Evolutionary conservation across 441 rosid species (phyloP).

Genomic region (Euphorbia schlechtendalii): DNA sequence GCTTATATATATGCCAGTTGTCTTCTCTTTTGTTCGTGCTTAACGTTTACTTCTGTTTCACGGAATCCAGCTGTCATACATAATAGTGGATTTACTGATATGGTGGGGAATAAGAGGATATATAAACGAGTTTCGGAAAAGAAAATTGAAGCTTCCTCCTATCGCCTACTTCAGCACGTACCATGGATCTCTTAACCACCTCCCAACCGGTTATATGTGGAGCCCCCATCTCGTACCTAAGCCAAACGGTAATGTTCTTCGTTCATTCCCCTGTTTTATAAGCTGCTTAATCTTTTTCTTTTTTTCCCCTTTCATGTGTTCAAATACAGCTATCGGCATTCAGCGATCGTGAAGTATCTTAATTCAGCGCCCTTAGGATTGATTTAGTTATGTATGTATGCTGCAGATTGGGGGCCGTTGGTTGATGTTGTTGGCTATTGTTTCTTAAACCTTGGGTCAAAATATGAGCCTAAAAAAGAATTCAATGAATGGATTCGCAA

Average conservation of each 20-base stretch:
- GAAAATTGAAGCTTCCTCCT: slow-evolving; percentile 74
- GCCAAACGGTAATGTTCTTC: slow-evolving; percentile 76
- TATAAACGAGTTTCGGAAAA: slow-evolving; percentile 88
- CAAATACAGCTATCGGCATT: too few relatives aligned
- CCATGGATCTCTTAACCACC: slow-evolving; percentile 87
- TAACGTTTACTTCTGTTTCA: too few relatives aligned
- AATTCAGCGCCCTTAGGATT: too few relatives aligned
- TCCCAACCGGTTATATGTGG: too few relatives aligned
- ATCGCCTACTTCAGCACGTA: slow-evolving; percentile 94
- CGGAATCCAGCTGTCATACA: slow-evolving; percentile 84
- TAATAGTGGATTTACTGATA: slow-evolving; percentile 87
- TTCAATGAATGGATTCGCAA: slow-evolving; percentile 66
- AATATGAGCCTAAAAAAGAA: slow-evolving; percentile 65
- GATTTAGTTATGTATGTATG: slow-evolving; percentile 19
- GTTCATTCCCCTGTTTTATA: too few relatives aligned
- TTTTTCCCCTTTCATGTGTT: too few relatives aligned
- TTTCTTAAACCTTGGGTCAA: slow-evolving; percentile 81
- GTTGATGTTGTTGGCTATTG: slow-evolving; percentile 98
- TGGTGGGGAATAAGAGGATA: too few relatives aligned
- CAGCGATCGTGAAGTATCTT: too few relatives aligned
- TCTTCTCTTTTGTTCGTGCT: too few relatives aligned
- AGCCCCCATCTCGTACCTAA: slow-evolving; percentile 95
- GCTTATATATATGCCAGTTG: slow-evolving; percentile 4
- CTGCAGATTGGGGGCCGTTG: slow-evolving; percentile 89
- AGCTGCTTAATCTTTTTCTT: too few relatives aligned